Conservation (phyloP, 2,329 filamentous ascomycete species). For the Raffaelea arxii region DNA sequence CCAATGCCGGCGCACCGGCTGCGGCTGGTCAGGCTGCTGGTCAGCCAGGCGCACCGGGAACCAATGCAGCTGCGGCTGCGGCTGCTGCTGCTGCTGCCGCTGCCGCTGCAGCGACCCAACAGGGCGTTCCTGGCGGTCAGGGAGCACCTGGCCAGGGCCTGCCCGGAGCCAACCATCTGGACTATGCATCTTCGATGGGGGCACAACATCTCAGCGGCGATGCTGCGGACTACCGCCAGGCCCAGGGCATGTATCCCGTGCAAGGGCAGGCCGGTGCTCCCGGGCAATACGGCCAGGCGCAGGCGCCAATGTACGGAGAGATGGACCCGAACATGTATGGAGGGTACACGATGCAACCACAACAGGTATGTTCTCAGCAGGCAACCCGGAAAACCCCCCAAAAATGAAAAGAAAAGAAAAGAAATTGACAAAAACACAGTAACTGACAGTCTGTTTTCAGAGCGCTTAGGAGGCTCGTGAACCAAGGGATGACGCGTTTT, state of each 20-base stretch:
- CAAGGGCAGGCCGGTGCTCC: conserved; percentile 65
- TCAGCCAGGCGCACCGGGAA: conserved; percentile 40
- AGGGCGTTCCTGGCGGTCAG: conserved; percentile 38
- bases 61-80: conserved; percentile 21
- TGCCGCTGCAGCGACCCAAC: conserved; percentile 13
- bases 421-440: too few relatives aligned
- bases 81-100: conserved; percentile 16
- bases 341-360: conserved; percentile 70
- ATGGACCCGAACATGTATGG: conserved; percentile 73
- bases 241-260: conserved; percentile 71
- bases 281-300: conserved; percentile 68
- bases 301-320: conserved; percentile 70
- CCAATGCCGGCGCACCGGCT: conserved; percentile 20
- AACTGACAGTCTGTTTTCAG: too few relatives aligned
- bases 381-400: too few relatives aligned
- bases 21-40: background rate
- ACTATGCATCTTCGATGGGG: conserved; percentile 48
- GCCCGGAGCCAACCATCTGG: conserved; percentile 46
- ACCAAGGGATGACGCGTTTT: too few relatives aligned
- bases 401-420: too few relatives aligned
- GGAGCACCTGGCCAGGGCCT: conserved; percentile 41
- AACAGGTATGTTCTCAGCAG: conserved; percentile 66
- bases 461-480: background rate
- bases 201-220: conserved; percentile 57
- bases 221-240: conserved; percentile 70